Conservation (phyloP, 176 grass and related monocot genomes). For the Hyparrhenia diplandra region DNA sequence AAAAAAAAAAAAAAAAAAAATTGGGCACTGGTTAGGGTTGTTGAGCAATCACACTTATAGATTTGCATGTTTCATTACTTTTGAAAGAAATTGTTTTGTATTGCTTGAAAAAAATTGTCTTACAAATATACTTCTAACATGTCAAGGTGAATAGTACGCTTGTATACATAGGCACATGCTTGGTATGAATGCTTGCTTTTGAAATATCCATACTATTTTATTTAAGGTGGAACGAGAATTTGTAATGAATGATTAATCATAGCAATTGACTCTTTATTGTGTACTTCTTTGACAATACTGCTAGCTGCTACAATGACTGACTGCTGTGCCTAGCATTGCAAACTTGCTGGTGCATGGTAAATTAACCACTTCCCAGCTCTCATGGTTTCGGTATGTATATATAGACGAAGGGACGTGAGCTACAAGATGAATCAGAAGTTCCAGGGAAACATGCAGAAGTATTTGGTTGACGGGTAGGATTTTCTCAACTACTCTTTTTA, state of each 20-base stretch:
- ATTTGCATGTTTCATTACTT: not conserved
- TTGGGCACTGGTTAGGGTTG: not conserved
- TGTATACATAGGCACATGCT: not conserved
- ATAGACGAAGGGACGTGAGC: constrained; percentile 72
- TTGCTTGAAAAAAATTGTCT: not conserved
- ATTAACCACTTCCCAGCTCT: not conserved
- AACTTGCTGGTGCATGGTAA: not conserved
- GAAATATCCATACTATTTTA: not conserved
- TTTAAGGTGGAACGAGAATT: not conserved
- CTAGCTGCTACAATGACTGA: not conserved
- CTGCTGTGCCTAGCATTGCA: not conserved
- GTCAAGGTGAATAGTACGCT: not conserved
- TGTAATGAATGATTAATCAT: constrained; percentile 3
- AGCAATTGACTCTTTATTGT: not conserved
- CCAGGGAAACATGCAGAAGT: constrained; percentile 84
- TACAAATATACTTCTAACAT: not conserved
- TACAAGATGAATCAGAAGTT: constrained; percentile 91
- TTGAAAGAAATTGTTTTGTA: too few relatives aligned
- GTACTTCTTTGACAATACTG: not conserved
- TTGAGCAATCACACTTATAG: not conserved
- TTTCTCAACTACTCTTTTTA: not conserved
- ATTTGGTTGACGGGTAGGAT: constrained; percentile 71
- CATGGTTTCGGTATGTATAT: constrained; percentile 7
- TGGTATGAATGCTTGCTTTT: not conserved
- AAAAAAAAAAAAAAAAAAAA: too few relatives aligned